Percentiles rank a stretch among this genome's conserved stretches.
Conservation (phyloP, 495 filamentous ascomycete genomes). For the Aspergillus hancockii region DNA sequence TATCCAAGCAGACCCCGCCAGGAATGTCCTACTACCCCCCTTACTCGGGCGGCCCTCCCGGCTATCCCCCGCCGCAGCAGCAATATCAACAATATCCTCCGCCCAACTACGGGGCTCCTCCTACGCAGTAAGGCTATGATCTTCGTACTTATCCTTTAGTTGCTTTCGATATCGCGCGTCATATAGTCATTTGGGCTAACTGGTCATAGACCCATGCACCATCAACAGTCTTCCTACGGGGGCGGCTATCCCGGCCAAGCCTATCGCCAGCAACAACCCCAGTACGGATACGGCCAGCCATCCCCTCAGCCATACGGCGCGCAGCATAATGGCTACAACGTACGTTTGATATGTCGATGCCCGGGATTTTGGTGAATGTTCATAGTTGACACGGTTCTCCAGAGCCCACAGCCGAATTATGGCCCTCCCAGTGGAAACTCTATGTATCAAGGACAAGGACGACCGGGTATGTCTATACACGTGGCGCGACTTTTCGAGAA, state of each 20-base stretch:
- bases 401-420: slow-evolving; percentile 33
- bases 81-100: slow-evolving; percentile 25
- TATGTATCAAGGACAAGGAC: slow-evolving; percentile 36
- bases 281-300: slow-evolving; percentile 48
- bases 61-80: slow-evolving; percentile 51
- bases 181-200: slow-evolving; percentile 4
- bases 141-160: background rate
- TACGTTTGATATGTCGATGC: slow-evolving; percentile 23
- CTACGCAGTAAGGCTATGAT: slow-evolving; percentile 8
- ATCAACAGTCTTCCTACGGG: slow-evolving; percentile 39
- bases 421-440: slow-evolving; percentile 40
- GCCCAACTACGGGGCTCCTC: slow-evolving; percentile 21
- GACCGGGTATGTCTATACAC: slow-evolving; percentile 14
- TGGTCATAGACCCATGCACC: slow-evolving; percentile 33
- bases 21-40: slow-evolving; percentile 57
- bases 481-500: background rate
- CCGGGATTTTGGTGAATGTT: background rate
- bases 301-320: slow-evolving; percentile 42
- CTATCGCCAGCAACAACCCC: slow-evolving; percentile 44
- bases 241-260: slow-evolving; percentile 51
- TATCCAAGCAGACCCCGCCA: slow-evolving; percentile 3
- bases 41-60: slow-evolving; percentile 46
- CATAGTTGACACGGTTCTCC: slow-evolving; percentile 19
- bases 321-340: slow-evolving; percentile 46
- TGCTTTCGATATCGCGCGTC: background rate